Evolutionary conservation across 1,284 basidiomycete genomes (phyloP).

Genomic region (Microbotryum intermedium): DNA sequence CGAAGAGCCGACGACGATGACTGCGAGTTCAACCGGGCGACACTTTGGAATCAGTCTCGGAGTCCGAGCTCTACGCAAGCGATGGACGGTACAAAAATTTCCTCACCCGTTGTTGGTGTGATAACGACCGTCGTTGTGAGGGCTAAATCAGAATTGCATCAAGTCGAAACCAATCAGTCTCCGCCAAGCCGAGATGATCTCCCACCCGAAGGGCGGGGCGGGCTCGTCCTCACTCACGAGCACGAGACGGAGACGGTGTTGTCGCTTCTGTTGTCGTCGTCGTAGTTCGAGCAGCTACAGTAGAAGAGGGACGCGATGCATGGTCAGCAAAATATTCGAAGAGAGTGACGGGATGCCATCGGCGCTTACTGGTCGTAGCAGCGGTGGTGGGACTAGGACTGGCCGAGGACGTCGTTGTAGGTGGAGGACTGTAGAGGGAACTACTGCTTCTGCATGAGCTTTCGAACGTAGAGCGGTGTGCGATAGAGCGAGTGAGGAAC

Average conservation of each 20-base stretch:
- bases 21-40: background rate
- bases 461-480: background rate
- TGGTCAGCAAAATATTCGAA: too few relatives aligned
- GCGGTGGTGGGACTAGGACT: too few relatives aligned
- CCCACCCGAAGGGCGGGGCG: background rate
- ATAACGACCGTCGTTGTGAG: conserved; percentile 20
- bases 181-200: background rate
- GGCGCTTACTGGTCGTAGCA: too few relatives aligned
- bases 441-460: background rate
- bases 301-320: too few relatives aligned
- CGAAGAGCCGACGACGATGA: conserved; percentile 26
- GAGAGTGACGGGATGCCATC: too few relatives aligned
- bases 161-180: background rate
- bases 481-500: background rate
- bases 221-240: background rate
- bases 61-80: background rate
- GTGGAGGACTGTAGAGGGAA: background rate
- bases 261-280: background rate
- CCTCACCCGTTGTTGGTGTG: conserved; percentile 24
- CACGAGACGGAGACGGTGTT: background rate
- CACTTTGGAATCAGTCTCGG: background rate
- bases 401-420: too few relatives aligned
- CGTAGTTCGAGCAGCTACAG: background rate
- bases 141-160: background rate
- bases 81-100: background rate